phyloP scores from a whole-genome alignment of 176 grass and related monocot genomes.

The Triticum urartu region DNA sequence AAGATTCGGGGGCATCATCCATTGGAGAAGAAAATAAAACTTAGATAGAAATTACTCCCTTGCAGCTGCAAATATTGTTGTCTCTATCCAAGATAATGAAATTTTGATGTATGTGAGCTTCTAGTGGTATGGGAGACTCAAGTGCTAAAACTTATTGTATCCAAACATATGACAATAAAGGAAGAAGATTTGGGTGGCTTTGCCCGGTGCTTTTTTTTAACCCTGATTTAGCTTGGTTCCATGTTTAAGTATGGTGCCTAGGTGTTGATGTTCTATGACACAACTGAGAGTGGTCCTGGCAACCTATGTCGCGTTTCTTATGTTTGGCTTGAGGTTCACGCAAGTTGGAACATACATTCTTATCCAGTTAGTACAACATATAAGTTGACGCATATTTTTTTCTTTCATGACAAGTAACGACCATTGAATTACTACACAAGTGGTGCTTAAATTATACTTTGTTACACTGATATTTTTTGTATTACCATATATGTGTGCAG shows the following conservation, averaged over 20 bases:
- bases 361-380: not conserved
- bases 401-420: not conserved
- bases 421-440: not conserved
- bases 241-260: not conserved
- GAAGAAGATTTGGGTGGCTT: no score
- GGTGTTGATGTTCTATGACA: no score
- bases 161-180: not conserved
- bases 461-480: no score
- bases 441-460: no score
- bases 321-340: not conserved
- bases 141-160: not conserved
- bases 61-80: not conserved
- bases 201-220: no score
- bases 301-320: not conserved
- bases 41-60: not conserved
- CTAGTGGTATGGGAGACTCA: no score
- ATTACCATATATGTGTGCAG: no score
- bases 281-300: not conserved
- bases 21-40: not conserved
- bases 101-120: not conserved
- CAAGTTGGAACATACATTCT: not conserved
- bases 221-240: not conserved
- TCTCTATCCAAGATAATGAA: not conserved
- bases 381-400: not conserved
- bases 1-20: not conserved